Evolutionary conservation across 164 flowering plant species (phyloP).

Genomic region (Magnolia officinalis): DNA sequence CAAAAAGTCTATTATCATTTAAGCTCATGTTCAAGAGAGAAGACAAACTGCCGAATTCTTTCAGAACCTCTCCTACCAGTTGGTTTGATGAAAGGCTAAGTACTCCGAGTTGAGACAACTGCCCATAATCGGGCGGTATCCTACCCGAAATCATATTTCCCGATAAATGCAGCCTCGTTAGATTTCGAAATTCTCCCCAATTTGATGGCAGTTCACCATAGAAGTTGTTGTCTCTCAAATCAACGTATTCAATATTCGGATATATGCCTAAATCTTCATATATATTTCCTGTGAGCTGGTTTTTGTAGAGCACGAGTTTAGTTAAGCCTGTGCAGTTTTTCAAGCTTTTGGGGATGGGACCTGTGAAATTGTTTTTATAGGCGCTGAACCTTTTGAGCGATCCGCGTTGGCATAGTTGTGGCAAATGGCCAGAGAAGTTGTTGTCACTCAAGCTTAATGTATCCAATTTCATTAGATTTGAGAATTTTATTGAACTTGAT

Average conservation of each 20-base stretch:
- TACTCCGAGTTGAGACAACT: neutral
- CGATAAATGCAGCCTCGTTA: neutral
- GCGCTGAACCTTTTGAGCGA: slow-evolving; percentile 13
- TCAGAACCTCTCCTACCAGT: slow-evolving; percentile 6
- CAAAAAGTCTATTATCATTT: slow-evolving; percentile 1
- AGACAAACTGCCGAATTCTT: slow-evolving; percentile 1
- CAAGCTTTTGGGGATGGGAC: slow-evolving; percentile 26
- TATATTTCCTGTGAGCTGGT: slow-evolving; percentile 19
- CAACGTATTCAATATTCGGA: slow-evolving; percentile 9
- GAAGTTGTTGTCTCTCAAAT: neutral
- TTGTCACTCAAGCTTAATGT: slow-evolving; percentile 15
- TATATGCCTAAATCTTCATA: slow-evolving; percentile 18
- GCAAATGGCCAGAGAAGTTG: slow-evolving; percentile 20
- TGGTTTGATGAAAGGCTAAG: slow-evolving; percentile 5
- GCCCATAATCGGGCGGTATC: neutral
- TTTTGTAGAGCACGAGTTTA: slow-evolving; percentile 18
- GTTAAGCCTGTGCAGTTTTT: slow-evolving; percentile 19
- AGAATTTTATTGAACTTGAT: neutral
- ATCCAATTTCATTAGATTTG: neutral
- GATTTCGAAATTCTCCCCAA: neutral
- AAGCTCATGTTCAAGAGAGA: neutral
- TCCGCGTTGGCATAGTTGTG: slow-evolving; percentile 20
- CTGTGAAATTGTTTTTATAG: slow-evolving; percentile 15
- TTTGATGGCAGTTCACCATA: slow-evolving; percentile 7
- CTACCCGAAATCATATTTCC: slow-evolving; percentile 3